phyloP scores from a whole-genome alignment of 345 rosid genomes.

The Bruguiera parviflora region DNA sequence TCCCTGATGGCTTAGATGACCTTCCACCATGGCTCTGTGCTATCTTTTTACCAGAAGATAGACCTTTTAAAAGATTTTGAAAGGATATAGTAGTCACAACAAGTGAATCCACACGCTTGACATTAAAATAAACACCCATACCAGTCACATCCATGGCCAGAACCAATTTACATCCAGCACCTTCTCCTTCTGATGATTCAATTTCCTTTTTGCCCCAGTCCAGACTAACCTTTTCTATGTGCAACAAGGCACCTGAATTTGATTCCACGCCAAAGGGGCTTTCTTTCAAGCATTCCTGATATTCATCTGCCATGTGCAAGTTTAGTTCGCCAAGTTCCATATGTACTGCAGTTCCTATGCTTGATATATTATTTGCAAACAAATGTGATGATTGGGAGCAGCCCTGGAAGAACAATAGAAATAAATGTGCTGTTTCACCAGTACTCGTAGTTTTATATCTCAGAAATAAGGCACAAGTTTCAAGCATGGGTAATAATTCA shows the following conservation, averaged over 20 bases:
- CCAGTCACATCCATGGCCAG: conserved; percentile 86
- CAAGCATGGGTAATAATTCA: neutral
- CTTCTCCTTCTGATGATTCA: conserved; percentile 59
- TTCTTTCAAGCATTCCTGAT: conserved; percentile 84
- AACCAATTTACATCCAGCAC: conserved; percentile 57
- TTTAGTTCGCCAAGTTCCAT: conserved; percentile 95
- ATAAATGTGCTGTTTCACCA: neutral
- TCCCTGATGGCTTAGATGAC: conserved; percentile 62
- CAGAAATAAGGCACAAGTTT: neutral
- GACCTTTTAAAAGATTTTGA: conserved; percentile 57
- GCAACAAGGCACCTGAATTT: conserved; percentile 84
- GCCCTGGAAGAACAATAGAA: conserved; percentile 44
- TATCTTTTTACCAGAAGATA: conserved; percentile 53
- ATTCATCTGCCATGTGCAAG: conserved; percentile 89
- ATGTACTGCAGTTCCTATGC: conserved; percentile 66
- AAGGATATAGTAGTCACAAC: conserved; percentile 64
- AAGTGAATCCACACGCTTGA: conserved; percentile 76
- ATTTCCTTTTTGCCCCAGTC: conserved; percentile 88
- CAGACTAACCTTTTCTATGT: conserved; percentile 81
- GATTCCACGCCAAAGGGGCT: conserved; percentile 82
- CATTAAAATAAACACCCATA: conserved; percentile 66
- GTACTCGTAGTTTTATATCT: neutral
- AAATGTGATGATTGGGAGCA: conserved; percentile 95
- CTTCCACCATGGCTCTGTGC: conserved; percentile 46
- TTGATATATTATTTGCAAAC: conserved; percentile 88